Evolutionary conservation across 1,284 basidiomycete genomes (phyloP).

Genomic region (Anthracocystis panici-leucophaei): DNA sequence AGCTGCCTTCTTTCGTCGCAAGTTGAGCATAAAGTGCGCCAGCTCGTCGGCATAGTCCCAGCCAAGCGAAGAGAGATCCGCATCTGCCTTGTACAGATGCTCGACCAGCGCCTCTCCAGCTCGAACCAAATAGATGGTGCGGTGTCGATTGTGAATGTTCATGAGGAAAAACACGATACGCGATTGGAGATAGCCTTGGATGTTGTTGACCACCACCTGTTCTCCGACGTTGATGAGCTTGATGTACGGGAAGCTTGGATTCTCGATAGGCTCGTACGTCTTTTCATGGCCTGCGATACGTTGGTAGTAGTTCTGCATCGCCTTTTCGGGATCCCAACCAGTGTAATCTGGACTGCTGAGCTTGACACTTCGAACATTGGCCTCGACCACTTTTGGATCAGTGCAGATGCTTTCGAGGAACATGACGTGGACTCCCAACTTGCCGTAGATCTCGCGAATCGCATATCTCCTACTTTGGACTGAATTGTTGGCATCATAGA

Average conservation of each 20-base stretch:
- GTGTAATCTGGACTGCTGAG: conserved; percentile 91
- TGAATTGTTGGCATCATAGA: conserved; percentile 99
- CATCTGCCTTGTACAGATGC: conserved; percentile 98
- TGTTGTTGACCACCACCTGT: conserved; percentile 75
- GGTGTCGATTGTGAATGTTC: conserved; percentile 93
- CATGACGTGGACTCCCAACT: conserved; percentile 87
- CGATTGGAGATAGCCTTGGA: conserved; percentile 86
- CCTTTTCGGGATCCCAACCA: conserved; percentile 90
- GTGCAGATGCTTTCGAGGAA: conserved; percentile 77
- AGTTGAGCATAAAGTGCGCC: conserved; percentile 63
- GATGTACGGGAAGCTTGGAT: conserved; percentile 83
- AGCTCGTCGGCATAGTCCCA: conserved; percentile 89
- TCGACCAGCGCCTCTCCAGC: conserved; percentile 79
- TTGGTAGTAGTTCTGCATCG: conserved; percentile 87
- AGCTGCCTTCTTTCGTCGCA: conserved; percentile 52
- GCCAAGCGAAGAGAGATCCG: conserved; percentile 91
- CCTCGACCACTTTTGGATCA: conserved; percentile 85
- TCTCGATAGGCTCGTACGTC: conserved; percentile 86
- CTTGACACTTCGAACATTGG: conserved; percentile 95
- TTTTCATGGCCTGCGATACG: conserved; percentile 90
- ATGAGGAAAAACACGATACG: conserved; percentile 95
- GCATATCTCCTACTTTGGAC: conserved; percentile 77
- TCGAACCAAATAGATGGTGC: conserved; percentile 76
- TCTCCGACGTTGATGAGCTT: conserved; percentile 90
- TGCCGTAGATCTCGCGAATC: conserved; percentile 81